These are phyloP conservation scores for Musa beccarii DNA, from an alignment of 176 grass and related monocot genomes.

Conservation along the genomic window DNA sequence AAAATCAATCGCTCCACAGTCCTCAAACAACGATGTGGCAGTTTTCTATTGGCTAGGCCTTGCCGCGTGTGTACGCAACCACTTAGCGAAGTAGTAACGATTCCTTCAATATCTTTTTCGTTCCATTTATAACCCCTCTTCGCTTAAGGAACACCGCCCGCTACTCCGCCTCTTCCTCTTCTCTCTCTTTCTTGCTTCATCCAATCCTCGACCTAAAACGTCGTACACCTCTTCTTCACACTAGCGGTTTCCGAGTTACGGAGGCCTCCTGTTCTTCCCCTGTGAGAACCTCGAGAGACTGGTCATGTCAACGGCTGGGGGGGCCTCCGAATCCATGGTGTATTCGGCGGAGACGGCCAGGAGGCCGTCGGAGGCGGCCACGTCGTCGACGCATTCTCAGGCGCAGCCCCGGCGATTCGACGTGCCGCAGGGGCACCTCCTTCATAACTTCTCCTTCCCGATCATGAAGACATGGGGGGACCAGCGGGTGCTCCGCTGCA, in stretches of 20 bases:
- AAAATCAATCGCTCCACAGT: too few relatives aligned
- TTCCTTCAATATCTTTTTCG: neutral
- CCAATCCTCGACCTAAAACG: neutral
- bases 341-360: neutral
- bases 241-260: neutral
- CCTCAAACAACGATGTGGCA: too few relatives aligned
- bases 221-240: neutral
- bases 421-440: neutral
- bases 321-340: neutral
- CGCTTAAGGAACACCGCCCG: too few relatives aligned
- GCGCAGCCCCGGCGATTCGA: neutral
- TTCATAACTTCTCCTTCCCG: neutral
- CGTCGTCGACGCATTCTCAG: neutral
- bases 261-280: neutral
- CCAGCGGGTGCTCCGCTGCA: conserved; percentile 7
- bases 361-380: conserved; percentile 1
- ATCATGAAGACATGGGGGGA: conserved; percentile 7
- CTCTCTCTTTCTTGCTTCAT: neutral
- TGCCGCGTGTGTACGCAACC: neutral
- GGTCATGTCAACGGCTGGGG: neutral
- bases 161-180: too few relatives aligned
- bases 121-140: conserved; percentile 19
- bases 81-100: too few relatives aligned
- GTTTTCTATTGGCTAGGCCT: too few relatives aligned
- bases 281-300: neutral